phyloP scores from a whole-genome alignment of 768 basidiomycete species.

The Antrodiella citrinella region DNA sequence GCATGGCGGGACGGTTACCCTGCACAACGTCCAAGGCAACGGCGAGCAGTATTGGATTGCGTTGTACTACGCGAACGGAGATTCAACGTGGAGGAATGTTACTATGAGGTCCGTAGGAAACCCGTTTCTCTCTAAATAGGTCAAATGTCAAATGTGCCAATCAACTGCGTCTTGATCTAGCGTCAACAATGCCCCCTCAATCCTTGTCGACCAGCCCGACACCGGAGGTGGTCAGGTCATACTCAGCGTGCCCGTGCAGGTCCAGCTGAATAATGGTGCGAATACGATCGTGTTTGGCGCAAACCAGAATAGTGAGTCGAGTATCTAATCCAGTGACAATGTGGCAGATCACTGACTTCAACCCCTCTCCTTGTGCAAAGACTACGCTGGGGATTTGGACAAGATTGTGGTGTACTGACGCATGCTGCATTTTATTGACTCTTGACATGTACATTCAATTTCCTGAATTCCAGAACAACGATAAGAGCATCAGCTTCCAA shows the following conservation, averaged over 20 bases:
- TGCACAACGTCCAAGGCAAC: slow-evolving; percentile 47
- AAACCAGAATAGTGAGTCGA: slow-evolving; percentile 40
- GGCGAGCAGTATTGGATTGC: slow-evolving; percentile 53
- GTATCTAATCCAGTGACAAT: neutral
- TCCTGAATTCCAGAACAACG: neutral
- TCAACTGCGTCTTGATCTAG: slow-evolving; percentile 20
- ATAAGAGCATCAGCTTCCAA: neutral
- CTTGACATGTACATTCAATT: neutral
- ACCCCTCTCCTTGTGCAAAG: slow-evolving; percentile 20
- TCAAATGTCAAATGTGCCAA: neutral
- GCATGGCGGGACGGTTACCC: slow-evolving; percentile 48
- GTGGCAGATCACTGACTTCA: neutral
- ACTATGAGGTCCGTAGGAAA: slow-evolving; percentile 41
- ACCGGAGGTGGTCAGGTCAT: slow-evolving; percentile 47
- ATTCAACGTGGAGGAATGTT: slow-evolving; percentile 50
- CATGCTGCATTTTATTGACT: neutral
- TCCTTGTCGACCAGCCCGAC: slow-evolving; percentile 50
- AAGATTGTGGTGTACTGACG: slow-evolving; percentile 48
- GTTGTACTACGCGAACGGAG: slow-evolving; percentile 53
- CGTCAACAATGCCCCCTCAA: slow-evolving; percentile 47
- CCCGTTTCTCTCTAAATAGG: neutral
- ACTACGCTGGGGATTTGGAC: slow-evolving; percentile 52
- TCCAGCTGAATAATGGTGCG: slow-evolving; percentile 39
- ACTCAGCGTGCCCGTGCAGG: slow-evolving; percentile 48
- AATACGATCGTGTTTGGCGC: slow-evolving; percentile 45